These are phyloP conservation scores for Leptosphaerulina australis DNA, from an alignment of 2,329 filamentous ascomycete species.

Conservation along the genomic window DNA sequence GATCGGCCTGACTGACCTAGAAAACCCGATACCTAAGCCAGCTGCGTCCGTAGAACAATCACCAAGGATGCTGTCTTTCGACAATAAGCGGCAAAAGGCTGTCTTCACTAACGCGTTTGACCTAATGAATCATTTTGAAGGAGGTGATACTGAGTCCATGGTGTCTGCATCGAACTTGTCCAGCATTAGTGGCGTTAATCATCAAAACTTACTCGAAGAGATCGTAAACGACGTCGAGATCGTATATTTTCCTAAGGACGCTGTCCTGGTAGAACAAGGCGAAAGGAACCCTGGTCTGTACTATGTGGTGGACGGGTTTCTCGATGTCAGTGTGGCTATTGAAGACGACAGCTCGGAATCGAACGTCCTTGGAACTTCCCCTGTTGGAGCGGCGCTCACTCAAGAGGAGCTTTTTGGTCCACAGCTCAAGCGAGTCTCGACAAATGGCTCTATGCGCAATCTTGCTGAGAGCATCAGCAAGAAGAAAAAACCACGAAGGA, in stretches of 20 bases:
- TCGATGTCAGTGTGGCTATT: slow-evolving; percentile 87
- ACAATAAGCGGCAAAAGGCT: slow-evolving; percentile 78
- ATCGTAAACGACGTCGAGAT: slow-evolving; percentile 94
- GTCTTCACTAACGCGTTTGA: slow-evolving; percentile 88
- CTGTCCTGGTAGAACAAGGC: slow-evolving; percentile 92
- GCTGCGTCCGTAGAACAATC: slow-evolving; percentile 80
- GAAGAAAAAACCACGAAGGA: slow-evolving; percentile 66
- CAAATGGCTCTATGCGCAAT: slow-evolving; percentile 33
- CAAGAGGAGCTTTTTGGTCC: slow-evolving; percentile 46
- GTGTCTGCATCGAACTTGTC: slow-evolving; percentile 59
- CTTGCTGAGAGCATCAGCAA: slow-evolving; percentile 42
- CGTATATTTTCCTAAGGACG: slow-evolving; percentile 93
- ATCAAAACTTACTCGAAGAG: slow-evolving; percentile 74
- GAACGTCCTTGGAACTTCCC: slow-evolving; percentile 54
- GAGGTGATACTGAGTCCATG: slow-evolving; percentile 83
- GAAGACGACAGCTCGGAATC: slow-evolving; percentile 62
- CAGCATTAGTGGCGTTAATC: slow-evolving; percentile 61
- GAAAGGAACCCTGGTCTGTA: slow-evolving; percentile 96
- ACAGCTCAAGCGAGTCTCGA: slow-evolving; percentile 32
- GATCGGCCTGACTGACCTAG: slow-evolving; percentile 77
- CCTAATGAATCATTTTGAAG: slow-evolving; percentile 84
- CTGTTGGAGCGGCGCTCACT: slow-evolving; percentile 41
- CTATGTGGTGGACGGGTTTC: slow-evolving; percentile 95
- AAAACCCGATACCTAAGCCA: slow-evolving; percentile 66
- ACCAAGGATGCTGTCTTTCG: slow-evolving; percentile 81